Evolutionary conservation across 768 basidiomycete species (phyloP).

Genomic region (Rhodocollybia butyracea): DNA sequence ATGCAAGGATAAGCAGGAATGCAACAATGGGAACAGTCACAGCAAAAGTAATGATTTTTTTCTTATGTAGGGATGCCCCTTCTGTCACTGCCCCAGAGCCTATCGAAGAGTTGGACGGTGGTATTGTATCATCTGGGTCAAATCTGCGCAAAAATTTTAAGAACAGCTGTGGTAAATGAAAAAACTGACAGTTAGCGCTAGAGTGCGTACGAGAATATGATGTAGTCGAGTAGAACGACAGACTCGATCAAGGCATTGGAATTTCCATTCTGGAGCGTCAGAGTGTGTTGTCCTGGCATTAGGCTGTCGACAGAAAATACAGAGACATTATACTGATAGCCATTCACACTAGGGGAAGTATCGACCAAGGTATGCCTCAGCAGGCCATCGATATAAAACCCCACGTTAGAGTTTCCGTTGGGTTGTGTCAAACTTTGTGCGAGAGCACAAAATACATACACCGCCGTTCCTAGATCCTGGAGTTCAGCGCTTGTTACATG

Average conservation of each 20-base stretch:
- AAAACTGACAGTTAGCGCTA: background rate
- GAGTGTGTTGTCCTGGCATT: slow-evolving; percentile 23
- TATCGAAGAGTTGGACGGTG: too few relatives aligned
- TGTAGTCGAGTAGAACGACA: slow-evolving; percentile 34
- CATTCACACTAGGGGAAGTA: slow-evolving; percentile 11
- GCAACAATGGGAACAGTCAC: background rate
- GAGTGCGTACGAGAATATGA: slow-evolving; percentile 42
- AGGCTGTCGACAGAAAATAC: slow-evolving; percentile 30
- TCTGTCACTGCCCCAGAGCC: background rate
- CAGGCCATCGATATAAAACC: slow-evolving; percentile 30
- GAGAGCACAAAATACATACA: slow-evolving; percentile 40
- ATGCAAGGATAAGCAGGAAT: background rate
- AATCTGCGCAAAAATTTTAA: background rate
- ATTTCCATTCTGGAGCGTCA: slow-evolving; percentile 31
- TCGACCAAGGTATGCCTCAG: slow-evolving; percentile 17
- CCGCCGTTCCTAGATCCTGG: slow-evolving; percentile 31
- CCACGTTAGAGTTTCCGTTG: slow-evolving; percentile 28
- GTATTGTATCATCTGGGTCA: too few relatives aligned
- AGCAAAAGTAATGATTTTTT: background rate
- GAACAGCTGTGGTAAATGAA: background rate
- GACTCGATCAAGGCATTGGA: slow-evolving; percentile 23
- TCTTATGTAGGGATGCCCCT: background rate
- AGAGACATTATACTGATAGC: slow-evolving; percentile 30
- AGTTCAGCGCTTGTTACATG: background rate
- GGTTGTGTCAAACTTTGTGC: slow-evolving; percentile 20